A percentile compares a stretch with the other conserved stretches of the same genome.
Conservation (phyloP, 2,329 filamentous ascomycete genomes). For the Sclerotinia subarctica region DNA sequence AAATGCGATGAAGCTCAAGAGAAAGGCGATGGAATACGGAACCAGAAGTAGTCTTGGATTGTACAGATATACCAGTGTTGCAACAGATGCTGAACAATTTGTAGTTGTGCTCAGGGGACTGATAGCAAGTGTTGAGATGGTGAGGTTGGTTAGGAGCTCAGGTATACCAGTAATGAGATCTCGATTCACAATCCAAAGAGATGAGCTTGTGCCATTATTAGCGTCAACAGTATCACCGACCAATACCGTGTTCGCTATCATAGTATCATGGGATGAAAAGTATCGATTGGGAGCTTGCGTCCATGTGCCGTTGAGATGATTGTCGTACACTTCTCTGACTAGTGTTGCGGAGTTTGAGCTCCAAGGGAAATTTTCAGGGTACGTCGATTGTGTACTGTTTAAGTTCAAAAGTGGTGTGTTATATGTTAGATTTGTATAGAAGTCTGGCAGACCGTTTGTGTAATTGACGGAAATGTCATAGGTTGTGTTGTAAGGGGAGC, state of each 20-base stretch:
- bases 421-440: neutral
- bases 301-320: neutral
- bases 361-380: neutral
- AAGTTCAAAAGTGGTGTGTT: neutral
- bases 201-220: neutral
- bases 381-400: neutral
- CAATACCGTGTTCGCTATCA: neutral
- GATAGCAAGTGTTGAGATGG: neutral
- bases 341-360: neutral
- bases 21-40: neutral
- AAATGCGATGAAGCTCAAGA: neutral
- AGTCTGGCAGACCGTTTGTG: neutral
- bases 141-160: neutral
- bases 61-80: neutral
- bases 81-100: neutral
- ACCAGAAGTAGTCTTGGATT: neutral
- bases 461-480: neutral
- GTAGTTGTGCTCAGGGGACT: neutral
- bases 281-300: neutral
- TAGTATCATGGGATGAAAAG: neutral
- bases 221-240: neutral
- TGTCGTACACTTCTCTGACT: conserved; percentile 2
- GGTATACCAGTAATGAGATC: neutral
- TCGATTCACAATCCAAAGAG: neutral
- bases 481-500: neutral